Base-by-base conservation (phyloP, 1,284 basidiomycete species). In the Peniophora sp. region DNA sequence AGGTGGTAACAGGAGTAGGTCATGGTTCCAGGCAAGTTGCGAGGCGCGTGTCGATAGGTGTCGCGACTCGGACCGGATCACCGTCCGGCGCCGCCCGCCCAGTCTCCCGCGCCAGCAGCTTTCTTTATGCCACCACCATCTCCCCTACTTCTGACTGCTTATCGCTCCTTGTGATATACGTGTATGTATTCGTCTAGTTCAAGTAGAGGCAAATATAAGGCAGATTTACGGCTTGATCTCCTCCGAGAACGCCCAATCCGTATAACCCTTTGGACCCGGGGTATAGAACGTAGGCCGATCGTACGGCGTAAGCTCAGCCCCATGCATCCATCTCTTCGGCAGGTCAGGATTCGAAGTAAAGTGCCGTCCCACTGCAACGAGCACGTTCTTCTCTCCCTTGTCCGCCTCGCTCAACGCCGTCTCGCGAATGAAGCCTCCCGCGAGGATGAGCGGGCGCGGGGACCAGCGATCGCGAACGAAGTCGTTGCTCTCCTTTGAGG, bases 281-380 rank as follows among this genome's bases (percentile, higher is more conserved):
- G 55, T 3, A 63, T 67, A 1, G 54, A 53, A 0, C 50, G 67
- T 69, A 20, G 58, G 54, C 6, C 59, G 55, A 45, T 74, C 56
- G 49, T 62, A 67, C 0, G 55, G 47, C 2, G 57, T 61, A 23
- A 75, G 54, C 0, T 68, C 60, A 0, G 72, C 52, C 39, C 70
- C 55, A 27, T 69, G 59, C 47, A 58, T 63, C 38, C 74, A 51
- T 0, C 81, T 69, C 17, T 63, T 52, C 0, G 74, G 73, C 0
- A 85, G 65, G 59, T 84, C 81, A 2, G 81, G 82, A 52, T 72
- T 71, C 6, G 68, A 63, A 51, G 76, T 76, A 57, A 70, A 79
- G 55, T 60, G 62, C 25, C 77, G 60, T 3, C 77, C 77, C 52
- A 74, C 70, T 0, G 67, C 72, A 47, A 75, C 62, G 23, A 73